Evolutionary conservation across 305 asterid species (phyloP).

Genomic region (Fraxinus floribunda): DNA sequence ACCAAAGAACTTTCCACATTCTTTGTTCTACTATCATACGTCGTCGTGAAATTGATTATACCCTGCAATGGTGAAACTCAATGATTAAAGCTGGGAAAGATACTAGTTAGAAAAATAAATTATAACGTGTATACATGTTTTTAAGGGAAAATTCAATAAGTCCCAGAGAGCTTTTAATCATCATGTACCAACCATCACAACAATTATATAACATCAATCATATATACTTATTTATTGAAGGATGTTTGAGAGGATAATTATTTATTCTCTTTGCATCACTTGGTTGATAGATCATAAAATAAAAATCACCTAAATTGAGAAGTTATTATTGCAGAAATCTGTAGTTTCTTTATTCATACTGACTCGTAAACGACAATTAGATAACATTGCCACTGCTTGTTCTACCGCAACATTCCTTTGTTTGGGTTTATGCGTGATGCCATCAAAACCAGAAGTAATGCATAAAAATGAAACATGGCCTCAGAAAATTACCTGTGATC

Average conservation of each 20-base stretch:
- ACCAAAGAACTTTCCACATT: conserved; percentile 72
- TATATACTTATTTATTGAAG: background rate
- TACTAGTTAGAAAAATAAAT: background rate
- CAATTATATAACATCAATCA: background rate
- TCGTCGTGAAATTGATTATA: conserved; percentile 67
- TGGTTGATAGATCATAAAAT: background rate
- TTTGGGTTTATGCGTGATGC: background rate
- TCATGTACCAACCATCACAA: background rate
- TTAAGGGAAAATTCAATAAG: background rate
- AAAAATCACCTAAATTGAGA: conserved; percentile 4
- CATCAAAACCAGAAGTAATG: background rate
- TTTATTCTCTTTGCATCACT: conserved; percentile 7
- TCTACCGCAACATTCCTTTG: background rate
- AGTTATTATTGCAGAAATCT: background rate
- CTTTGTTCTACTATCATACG: conserved; percentile 72
- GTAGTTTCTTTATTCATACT: background rate
- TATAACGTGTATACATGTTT: background rate
- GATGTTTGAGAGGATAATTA: background rate
- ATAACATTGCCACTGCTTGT: background rate
- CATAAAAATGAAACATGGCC: conserved; percentile 8
- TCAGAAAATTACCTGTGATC: conserved; percentile 59
- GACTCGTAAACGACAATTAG: background rate
- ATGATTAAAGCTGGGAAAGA: background rate
- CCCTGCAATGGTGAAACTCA: conserved; percentile 51
- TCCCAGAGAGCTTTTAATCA: background rate